Evolutionary conservation across 2,329 filamentous ascomycete genomes (phyloP), one percentile per base, ranked within the genome.

Genomic region (Aureobasidium namibiae): DNA sequence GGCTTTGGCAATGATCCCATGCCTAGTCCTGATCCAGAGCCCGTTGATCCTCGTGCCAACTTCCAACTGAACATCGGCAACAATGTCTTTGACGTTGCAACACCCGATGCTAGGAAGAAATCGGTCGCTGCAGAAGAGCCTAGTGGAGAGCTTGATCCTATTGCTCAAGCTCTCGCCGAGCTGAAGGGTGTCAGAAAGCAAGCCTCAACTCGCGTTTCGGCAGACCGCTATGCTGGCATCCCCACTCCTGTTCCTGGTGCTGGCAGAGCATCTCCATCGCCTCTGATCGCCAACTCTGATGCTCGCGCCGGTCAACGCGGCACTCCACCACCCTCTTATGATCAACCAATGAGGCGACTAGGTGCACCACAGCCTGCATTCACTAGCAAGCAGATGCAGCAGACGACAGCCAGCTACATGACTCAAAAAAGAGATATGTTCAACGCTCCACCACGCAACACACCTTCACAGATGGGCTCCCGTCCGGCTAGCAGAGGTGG

Each of bases 161-260:
- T 99, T 68, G 94, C 92, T 3, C 82, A 89, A 66, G 95, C 94
- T 24, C 80, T 99, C 8, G 94, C 92, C 11, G 92, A 99, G 68
- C 80, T 99, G 36, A 97, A 95, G 75, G 90, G 87, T 0, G 88
- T 92, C 4, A 82, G 80, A 16, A 97, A 97, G 73, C 87, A 92
- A 66, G 83, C 90, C 7, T 86, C 86, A 3, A 80, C 83, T 50
- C 85, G 95, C n/a, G 84, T 96, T 61, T 95, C 94, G n/a, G 94
- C 92, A 18, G 95, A 99, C 72, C 86, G 89, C 62, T 96, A 96
- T 73, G 90, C 95, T 69, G 92, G 94, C n/a, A 87, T 99, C 63
- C 78, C 89, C 13, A 96, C 92, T 1, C 92, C 94, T 5, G 85
- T 81, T 7, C 76, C 69, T 23, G 50, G 50, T 18, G 24, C 73